A percentile compares a stretch with the other conserved stretches of the same genome.
These are phyloP conservation scores for Mycocentrospora acerina DNA, from an alignment of 2,329 filamentous ascomycete genomes.

Conservation along the genomic window DNA sequence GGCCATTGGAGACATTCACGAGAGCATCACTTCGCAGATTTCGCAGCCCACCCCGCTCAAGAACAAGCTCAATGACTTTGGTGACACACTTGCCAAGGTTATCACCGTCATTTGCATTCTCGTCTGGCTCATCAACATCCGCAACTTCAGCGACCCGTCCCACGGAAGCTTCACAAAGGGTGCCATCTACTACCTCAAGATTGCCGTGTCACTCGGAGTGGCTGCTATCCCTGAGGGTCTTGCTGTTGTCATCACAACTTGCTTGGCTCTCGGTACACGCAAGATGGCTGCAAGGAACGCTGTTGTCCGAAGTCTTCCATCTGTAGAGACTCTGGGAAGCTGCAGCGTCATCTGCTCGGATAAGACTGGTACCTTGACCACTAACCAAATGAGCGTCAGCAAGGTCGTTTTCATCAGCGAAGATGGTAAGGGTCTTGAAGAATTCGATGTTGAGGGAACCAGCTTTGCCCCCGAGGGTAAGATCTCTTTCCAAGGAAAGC, in stretches of 20 bases:
- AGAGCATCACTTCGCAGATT: constrained; percentile 97
- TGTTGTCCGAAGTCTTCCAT: constrained; percentile 92
- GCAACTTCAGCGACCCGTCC: constrained; percentile 92
- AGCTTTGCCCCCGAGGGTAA: constrained; percentile 84
- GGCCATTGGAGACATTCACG: constrained; percentile 97
- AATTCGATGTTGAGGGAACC: constrained; percentile 87
- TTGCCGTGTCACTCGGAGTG: constrained; percentile 95
- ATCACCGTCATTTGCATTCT: constrained; percentile 96
- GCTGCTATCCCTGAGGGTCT: constrained; percentile 97
- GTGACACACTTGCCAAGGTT: constrained; percentile 92
- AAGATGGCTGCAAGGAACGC: constrained; percentile 99
- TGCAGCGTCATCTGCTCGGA: constrained; percentile 99
- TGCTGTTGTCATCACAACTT: constrained; percentile 98
- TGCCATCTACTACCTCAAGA: constrained; percentile 99
- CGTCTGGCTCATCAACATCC: constrained; percentile 98
- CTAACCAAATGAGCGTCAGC: constrained; percentile 98
- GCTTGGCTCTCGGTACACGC: constrained; percentile 88
- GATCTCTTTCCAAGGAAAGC: constrained; percentile 68
- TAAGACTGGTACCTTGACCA: constrained; percentile 97
- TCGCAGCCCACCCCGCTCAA: constrained; percentile 96
- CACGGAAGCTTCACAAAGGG: constrained; percentile 95
- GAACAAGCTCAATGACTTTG: constrained; percentile 98
- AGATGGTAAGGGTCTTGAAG: constrained; percentile 72
- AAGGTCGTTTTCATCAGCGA: constrained; percentile 84
- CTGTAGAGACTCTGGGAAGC: constrained; percentile 95